Evolutionary conservation across 2,329 filamentous ascomycete genomes (phyloP), one percentile per base, ranked within the genome.

Genomic region (Pestalotiopsis sp.): DNA sequence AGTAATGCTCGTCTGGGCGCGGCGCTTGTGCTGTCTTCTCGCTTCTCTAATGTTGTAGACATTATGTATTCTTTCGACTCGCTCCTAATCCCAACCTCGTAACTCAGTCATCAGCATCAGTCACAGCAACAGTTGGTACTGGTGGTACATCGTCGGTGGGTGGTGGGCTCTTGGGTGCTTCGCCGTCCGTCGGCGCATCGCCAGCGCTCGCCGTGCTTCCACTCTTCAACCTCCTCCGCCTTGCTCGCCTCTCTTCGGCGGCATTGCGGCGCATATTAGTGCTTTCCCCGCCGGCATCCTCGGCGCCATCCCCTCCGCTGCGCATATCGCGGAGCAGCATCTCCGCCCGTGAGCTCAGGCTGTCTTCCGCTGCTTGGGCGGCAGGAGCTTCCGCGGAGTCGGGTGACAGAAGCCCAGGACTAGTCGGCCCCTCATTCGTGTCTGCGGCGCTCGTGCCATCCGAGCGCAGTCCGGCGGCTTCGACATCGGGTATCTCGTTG

Each of bases 301-400:
- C 88, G 58, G 86, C 83, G 59, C 89, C 89, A 57, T 90, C 87
- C 63, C 91, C 88, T 57, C 88, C 87, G 31, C 88, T 86, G 69
- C 94, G 89, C 80, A 98, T 91, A 60, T 94, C 94, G 77, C 97
- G 93, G 38, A 98, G 84, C 78, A 98, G 84, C 72, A 91, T 89
- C 1, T 94, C 94, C 2, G 95, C 95, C 66, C 94, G 89, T 73
- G 95, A 92, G 3, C 94, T 95, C 36, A 98, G 90, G 72, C 97
- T 94, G 79, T 95, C 86, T 69, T 87, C 86, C 65, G 82, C 82
- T n/a, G 38, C 41, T 52, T 52, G 17, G 13, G 25, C 59, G 4
- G 52, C 12, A n/a, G 66, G 72, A 65, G 68, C 73, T 12, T 72
- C 70, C 38, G 75, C 82, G 20, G 83, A 81, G 40, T 80, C 79